phyloP scores from a whole-genome alignment of 2,329 filamentous ascomycete species.

The Xylariomycetidae sp. region DNA sequence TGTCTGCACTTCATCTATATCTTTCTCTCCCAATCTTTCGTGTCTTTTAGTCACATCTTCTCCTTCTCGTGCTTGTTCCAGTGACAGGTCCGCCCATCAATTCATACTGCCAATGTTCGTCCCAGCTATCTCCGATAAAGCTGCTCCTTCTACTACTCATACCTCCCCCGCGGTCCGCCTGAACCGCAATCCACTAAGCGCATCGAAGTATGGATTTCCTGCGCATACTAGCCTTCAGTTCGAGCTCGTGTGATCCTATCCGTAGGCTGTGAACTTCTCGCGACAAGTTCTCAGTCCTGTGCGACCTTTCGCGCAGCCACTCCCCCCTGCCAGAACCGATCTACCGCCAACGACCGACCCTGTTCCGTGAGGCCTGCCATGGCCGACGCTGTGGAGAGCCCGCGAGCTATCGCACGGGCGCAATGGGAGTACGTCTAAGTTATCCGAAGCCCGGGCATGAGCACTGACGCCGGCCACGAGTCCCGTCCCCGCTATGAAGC shows the following conservation, averaged over 20 bases:
- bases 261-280: constrained; percentile 23
- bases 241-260: constrained; percentile 28
- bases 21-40: too few relatives aligned
- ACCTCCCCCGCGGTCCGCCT: constrained; percentile 15
- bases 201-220: constrained; percentile 28
- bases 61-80: too few relatives aligned
- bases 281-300: constrained; percentile 11
- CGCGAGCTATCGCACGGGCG: constrained; percentile 20
- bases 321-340: too few relatives aligned
- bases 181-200: constrained; percentile 13
- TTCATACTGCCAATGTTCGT: not conserved
- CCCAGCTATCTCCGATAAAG: not conserved
- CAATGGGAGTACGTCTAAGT: too few relatives aligned
- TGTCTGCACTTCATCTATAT: too few relatives aligned
- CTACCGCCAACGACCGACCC: too few relatives aligned
- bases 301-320: constrained; percentile 3
- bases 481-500: too few relatives aligned
- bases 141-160: constrained; percentile 17
- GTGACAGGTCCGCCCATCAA: too few relatives aligned
- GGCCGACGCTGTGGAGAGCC: constrained; percentile 18
- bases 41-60: too few relatives aligned
- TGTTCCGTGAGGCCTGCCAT: too few relatives aligned
- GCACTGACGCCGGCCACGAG: too few relatives aligned
- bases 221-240: constrained; percentile 16
- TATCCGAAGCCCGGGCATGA: too few relatives aligned